Conservation (phyloP, 2,329 filamentous ascomycete species). For the Cylindrodendrum hubeiense region DNA sequence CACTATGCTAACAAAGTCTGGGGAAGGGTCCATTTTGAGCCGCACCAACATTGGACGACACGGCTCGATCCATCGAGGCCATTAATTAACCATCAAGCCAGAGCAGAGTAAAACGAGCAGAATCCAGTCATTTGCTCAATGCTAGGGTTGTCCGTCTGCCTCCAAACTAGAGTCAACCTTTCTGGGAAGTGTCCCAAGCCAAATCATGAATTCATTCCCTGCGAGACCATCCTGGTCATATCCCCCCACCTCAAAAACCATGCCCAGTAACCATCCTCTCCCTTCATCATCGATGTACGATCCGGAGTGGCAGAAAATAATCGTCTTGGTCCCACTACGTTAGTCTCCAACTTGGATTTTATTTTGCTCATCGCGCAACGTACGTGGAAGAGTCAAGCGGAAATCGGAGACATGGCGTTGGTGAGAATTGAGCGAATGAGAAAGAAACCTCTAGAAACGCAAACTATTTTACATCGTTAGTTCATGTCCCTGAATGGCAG, state of each 20-base stretch:
- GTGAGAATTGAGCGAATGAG: neutral
- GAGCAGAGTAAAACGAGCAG: neutral
- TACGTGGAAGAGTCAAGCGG: conserved; percentile 18
- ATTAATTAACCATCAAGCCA: neutral
- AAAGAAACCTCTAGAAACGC: neutral
- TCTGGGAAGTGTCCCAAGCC: neutral
- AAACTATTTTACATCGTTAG: neutral
- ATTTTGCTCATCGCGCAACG: neutral
- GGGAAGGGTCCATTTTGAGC: conserved; percentile 17
- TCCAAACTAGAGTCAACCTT: neutral
- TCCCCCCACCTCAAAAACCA: neutral
- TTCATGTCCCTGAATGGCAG: neutral
- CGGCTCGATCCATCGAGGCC: conserved; percentile 1
- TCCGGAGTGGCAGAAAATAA: neutral
- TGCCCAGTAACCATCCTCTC: neutral
- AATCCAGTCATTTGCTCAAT: neutral
- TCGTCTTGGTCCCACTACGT: neutral
- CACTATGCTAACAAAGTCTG: conserved; percentile 6
- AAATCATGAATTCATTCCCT: neutral
- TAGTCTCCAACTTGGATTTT: neutral
- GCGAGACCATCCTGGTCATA: neutral
- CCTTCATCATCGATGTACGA: neutral
- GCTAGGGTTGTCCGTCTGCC: neutral
- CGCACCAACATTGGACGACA: conserved; percentile 25
- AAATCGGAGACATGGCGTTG: neutral